Conservation (phyloP, 352 stramenopile genomes). For the Phytophthora rubi region DNA sequence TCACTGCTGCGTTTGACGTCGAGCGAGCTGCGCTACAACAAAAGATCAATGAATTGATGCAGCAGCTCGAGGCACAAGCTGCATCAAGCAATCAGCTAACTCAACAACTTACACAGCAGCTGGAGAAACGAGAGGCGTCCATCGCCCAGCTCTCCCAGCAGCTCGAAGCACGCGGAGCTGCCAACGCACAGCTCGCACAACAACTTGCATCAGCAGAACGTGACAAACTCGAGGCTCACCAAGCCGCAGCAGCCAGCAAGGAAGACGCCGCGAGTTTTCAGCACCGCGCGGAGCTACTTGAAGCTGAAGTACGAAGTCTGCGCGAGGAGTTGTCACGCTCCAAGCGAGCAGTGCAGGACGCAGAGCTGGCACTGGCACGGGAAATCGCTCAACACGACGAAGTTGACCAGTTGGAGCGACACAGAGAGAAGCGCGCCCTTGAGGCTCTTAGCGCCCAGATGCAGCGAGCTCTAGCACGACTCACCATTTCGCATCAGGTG, state of each 20-base stretch:
- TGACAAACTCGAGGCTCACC: conserved; percentile 32
- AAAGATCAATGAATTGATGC: conserved; percentile 36
- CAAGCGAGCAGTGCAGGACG: conserved; percentile 31
- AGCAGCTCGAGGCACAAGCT: conserved; percentile 36
- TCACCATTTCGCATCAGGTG: conserved; percentile 56
- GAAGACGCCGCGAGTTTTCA: conserved; percentile 21
- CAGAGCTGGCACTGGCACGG: conserved; percentile 22
- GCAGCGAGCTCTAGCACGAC: conserved; percentile 54
- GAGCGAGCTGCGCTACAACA: conserved; percentile 38
- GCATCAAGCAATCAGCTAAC: conserved; percentile 10
- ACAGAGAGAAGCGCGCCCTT: conserved; percentile 57
- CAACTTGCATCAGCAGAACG: conserved; percentile 32
- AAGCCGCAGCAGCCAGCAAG: conserved; percentile 20
- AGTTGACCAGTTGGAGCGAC: conserved; percentile 38
- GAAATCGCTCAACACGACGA: conserved; percentile 45
- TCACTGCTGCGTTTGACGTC: conserved; percentile 25
- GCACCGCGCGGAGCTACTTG: conserved; percentile 27
- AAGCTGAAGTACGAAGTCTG: conserved; percentile 18
- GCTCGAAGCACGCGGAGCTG: conserved; percentile 30
- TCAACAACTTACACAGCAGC: conserved; percentile 39
- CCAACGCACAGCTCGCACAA: conserved; percentile 36
- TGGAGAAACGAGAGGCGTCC: conserved; percentile 12
- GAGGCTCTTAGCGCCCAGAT: conserved; percentile 58
- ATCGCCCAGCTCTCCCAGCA: conserved; percentile 32
- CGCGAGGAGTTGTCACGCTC: conserved; percentile 32